phyloP scores from a whole-genome alignment of 768 basidiomycete species.

The Termitomyces sp. region DNA sequence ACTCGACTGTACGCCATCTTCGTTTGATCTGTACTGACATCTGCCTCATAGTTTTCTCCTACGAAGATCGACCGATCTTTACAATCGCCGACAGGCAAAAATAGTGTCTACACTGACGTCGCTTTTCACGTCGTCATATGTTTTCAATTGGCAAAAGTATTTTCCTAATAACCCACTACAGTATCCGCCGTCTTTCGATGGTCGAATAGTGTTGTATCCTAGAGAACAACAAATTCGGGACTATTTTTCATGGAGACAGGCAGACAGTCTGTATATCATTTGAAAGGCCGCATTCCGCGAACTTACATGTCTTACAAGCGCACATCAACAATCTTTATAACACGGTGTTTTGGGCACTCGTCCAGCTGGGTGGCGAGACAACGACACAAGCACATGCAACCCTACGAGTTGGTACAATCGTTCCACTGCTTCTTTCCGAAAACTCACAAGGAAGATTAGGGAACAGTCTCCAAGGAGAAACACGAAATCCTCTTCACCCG shows the following conservation, averaged over 20 bases:
- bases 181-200: conserved; percentile 93
- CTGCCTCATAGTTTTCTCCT: conserved; percentile 74
- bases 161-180: conserved; percentile 69
- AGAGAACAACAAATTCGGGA: conserved; percentile 69
- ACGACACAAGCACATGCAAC: conserved; percentile 79
- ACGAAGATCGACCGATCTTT: conserved; percentile 67
- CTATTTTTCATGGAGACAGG: conserved; percentile 96
- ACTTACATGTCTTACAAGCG: conserved; percentile 43
- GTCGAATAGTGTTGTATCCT: conserved; percentile 83
- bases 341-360: conserved; percentile 91
- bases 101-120: conserved; percentile 82
- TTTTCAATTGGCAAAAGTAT: conserved; percentile 80
- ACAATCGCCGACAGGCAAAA: conserved; percentile 85
- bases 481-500: conserved; percentile 84
- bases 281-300: background rate
- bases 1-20: background rate
- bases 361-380: conserved; percentile 76
- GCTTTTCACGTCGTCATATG: conserved; percentile 87
- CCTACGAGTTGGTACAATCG: conserved; percentile 51
- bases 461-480: conserved; percentile 86
- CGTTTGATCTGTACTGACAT: conserved; percentile 1
- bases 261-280: conserved; percentile 68
- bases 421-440: background rate
- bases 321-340: conserved; percentile 99
- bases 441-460: conserved; percentile 41